Evolutionary conservation across 1,284 basidiomycete species (phyloP), one percentile per base, ranked within the genome.

Genomic region (Leccinum cinnamomeum): DNA sequence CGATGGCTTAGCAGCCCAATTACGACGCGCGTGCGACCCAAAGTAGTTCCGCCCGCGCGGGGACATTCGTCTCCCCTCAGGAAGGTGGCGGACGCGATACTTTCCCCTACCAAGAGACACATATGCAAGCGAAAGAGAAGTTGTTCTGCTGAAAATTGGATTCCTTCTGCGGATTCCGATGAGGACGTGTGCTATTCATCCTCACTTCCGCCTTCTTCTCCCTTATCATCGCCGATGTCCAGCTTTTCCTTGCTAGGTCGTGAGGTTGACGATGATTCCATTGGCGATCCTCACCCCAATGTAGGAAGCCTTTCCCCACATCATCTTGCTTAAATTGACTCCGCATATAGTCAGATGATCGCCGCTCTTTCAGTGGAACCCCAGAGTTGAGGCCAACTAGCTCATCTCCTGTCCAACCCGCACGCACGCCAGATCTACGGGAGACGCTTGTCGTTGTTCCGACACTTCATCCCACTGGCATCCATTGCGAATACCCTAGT

Each of bases 1-100:
- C 77, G 78, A 56, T 84, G 83, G 83, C 74, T 77, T 65, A 81
- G 72, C 54, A 83, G 84, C 63, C 82, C 82, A 2, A 69, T 78
- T 28, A 73, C 76, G 0, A 30, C 72, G 18, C 65, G 65, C 18
- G 57, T 59, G 18, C 71, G 64, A 37, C 53, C 71, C 1, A 59
- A 63, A 28, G 48, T 54, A 2, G 64, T 53, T 58, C 66, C 50
- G 62, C 69, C 57, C 48, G 70, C 53, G 67, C 74, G 76, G 12
- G 75, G 68, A 7, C 61, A 78, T 65, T 80, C 81, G 2, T 76
- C 72, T 0, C 79, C 81, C 3, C 68, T 73, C 16, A 72, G 70
- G 51, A 73, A 53, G 72, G 18, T 62, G 65, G 18, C 60, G 69
- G 54, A 65, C 35, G 37, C 53, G 5, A 63, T 61, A 20, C 56